Conservation (phyloP, 805 yeast species). For the Metschnikowia koreensis region DNA sequence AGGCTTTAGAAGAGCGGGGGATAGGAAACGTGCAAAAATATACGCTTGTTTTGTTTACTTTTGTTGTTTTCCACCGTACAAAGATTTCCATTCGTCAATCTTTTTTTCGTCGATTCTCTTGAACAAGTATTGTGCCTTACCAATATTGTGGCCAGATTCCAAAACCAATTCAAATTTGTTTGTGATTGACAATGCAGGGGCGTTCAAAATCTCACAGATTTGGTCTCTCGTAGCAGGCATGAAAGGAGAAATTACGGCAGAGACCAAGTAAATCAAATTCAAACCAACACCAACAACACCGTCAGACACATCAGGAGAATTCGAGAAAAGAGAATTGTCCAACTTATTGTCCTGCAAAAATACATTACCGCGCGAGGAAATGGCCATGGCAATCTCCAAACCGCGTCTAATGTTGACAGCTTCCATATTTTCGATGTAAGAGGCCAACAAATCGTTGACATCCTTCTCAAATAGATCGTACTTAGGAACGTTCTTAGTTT, state of each 20-base stretch:
- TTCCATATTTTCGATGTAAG: slow-evolving; percentile 73
- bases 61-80: slow-evolving; percentile 77
- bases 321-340: slow-evolving; percentile 79
- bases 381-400: slow-evolving; percentile 84
- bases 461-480: slow-evolving; percentile 51
- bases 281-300: slow-evolving; percentile 91
- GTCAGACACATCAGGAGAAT: slow-evolving; percentile 76
- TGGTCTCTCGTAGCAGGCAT: slow-evolving; percentile 80
- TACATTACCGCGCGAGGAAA: slow-evolving; percentile 90
- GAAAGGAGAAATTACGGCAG: slow-evolving; percentile 79
- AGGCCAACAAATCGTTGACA: slow-evolving; percentile 56
- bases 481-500: slow-evolving; percentile 45
- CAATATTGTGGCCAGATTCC: slow-evolving; percentile 80
- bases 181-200: slow-evolving; percentile 74
- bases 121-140: slow-evolving; percentile 89
- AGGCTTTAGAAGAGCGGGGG: not conserved
- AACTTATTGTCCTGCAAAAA: slow-evolving; percentile 95
- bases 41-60: not conserved
- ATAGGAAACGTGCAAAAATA: not conserved
- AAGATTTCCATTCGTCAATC: slow-evolving; percentile 80
- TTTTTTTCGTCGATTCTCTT: slow-evolving; percentile 87
- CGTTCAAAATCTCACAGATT: slow-evolving; percentile 78
- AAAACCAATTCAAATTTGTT: slow-evolving; percentile 70
- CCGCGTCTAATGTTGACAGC: slow-evolving; percentile 81
- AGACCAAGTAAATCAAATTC: slow-evolving; percentile 82